Conservation (phyloP, 2,329 filamentous ascomycete genomes). For the Bipolaris zeicola region DNA sequence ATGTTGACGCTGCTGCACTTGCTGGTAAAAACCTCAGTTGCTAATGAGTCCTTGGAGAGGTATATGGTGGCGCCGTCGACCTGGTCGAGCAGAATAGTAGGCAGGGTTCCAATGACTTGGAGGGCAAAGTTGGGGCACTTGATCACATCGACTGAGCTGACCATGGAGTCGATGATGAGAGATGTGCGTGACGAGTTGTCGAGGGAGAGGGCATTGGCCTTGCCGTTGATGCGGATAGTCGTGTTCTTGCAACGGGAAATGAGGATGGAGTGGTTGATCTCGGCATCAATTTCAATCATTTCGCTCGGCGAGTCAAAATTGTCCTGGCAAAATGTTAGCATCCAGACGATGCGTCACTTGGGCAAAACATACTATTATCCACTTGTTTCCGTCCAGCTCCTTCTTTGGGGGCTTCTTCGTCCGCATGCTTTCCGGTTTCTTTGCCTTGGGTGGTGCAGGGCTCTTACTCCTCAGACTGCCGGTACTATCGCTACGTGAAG, state of each 20-base stretch:
- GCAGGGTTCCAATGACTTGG: constrained; percentile 85
- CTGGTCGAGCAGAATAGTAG: constrained; percentile 89
- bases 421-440: constrained; percentile 57
- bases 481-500: constrained; percentile 61
- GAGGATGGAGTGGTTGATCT: constrained; percentile 84
- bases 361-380: constrained; percentile 67
- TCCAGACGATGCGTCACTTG: constrained; percentile 38
- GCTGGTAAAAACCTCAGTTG: constrained; percentile 84
- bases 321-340: constrained; percentile 58
- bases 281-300: constrained; percentile 80
- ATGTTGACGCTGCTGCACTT: constrained; percentile 89
- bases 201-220: constrained; percentile 94
- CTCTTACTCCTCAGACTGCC: constrained; percentile 69
- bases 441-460: constrained; percentile 76
- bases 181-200: constrained; percentile 87
- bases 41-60: constrained; percentile 76
- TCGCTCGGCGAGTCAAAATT: constrained; percentile 80
- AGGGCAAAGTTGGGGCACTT: constrained; percentile 93
- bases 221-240: constrained; percentile 86
- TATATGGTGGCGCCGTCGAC: constrained; percentile 90
- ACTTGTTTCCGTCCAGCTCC: constrained; percentile 74
- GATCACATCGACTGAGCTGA: constrained; percentile 92
- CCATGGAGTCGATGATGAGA: constrained; percentile 84
- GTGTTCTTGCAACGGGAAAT: constrained; percentile 92
- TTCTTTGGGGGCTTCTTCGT: constrained; percentile 56